Evolutionary conservation across 2,329 filamentous ascomycete species (phyloP).

Genomic region (Diaporthe sp.): DNA sequence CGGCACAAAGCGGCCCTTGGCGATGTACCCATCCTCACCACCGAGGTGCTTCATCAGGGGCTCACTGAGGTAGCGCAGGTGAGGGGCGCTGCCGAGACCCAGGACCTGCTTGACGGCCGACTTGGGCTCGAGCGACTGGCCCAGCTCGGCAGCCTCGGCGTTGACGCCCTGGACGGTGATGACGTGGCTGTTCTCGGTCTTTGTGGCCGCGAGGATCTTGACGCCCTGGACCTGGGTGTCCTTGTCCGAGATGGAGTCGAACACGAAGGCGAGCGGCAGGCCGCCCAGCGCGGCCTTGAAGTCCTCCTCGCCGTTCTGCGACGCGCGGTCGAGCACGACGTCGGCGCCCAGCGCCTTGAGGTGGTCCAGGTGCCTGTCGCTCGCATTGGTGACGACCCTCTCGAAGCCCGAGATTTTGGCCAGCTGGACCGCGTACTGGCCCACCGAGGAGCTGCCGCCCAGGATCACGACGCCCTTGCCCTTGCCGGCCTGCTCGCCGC

Average conservation of each 20-base stretch:
- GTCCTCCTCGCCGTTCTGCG: conserved; percentile 45
- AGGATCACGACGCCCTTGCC: conserved; percentile 56
- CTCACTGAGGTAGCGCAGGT: conserved; percentile 49
- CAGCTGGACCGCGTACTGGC: conserved; percentile 60
- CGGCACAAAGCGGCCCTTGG: conserved; percentile 47
- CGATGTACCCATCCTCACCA: conserved; percentile 49
- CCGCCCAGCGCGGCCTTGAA: conserved; percentile 46
- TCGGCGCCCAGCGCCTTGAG: conserved; percentile 44
- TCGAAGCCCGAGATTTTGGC: conserved; percentile 57
- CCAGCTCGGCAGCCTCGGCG: conserved; percentile 41
- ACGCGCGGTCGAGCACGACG: conserved; percentile 43
- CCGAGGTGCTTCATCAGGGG: conserved; percentile 47
- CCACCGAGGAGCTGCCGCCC: conserved; percentile 52
- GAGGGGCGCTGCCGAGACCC: conserved; percentile 46
- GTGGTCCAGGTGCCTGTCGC: conserved; percentile 52
- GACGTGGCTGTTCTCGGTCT: conserved; percentile 43
- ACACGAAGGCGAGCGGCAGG: conserved; percentile 48
- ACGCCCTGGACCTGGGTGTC: conserved; percentile 50
- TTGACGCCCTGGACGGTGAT: conserved; percentile 40
- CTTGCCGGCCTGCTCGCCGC: conserved; percentile 54
- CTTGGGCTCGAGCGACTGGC: conserved; percentile 36
- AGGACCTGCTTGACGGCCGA: conserved; percentile 32
- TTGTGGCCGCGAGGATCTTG: conserved; percentile 44
- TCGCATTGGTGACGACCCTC: conserved; percentile 56
- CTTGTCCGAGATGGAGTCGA: conserved; percentile 48